These are phyloP conservation scores for Chytriomyces hyalinus DNA, from an alignment of 192 early-diverging fungal species.

Conservation along the genomic window DNA sequence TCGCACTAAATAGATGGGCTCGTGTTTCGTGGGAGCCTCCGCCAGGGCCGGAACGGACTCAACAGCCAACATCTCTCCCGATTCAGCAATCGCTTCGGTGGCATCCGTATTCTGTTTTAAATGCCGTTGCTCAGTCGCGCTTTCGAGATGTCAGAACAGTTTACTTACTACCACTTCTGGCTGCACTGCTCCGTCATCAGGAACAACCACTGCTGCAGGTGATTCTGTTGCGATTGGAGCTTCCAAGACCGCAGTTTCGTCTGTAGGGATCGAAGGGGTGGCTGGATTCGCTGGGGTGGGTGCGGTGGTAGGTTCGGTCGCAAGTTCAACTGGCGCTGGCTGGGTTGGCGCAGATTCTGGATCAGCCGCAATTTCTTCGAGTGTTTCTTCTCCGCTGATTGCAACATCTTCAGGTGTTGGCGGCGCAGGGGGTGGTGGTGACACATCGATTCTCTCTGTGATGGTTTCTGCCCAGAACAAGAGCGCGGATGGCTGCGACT, in stretches of 20 bases:
- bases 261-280: not conserved
- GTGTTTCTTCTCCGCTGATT: not conserved
- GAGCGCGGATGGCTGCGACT: constrained; percentile 34
- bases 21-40: constrained; percentile 8
- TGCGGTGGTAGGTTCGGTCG: not conserved
- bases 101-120: too few species aligned
- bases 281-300: not conserved
- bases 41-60: not conserved
- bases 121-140: too few species aligned
- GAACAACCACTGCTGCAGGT: too few species aligned
- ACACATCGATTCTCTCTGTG: constrained; percentile 40
- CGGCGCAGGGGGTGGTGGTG: not conserved
- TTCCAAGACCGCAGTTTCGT: too few species aligned
- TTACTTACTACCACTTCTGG: too few species aligned
- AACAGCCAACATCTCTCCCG: too few species aligned
- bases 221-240: too few species aligned
- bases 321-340: not conserved
- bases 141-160: too few species aligned
- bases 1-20: constrained; percentile 27
- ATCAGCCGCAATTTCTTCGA: not conserved
- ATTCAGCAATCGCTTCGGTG: too few species aligned
- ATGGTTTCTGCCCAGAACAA: constrained; percentile 56
- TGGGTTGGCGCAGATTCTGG: not conserved
- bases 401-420: not conserved
- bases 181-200: too few species aligned